These are phyloP conservation scores for Middelhovenomyces tepae DNA, from an alignment of 805 yeast species.

Conservation along the genomic window DNA sequence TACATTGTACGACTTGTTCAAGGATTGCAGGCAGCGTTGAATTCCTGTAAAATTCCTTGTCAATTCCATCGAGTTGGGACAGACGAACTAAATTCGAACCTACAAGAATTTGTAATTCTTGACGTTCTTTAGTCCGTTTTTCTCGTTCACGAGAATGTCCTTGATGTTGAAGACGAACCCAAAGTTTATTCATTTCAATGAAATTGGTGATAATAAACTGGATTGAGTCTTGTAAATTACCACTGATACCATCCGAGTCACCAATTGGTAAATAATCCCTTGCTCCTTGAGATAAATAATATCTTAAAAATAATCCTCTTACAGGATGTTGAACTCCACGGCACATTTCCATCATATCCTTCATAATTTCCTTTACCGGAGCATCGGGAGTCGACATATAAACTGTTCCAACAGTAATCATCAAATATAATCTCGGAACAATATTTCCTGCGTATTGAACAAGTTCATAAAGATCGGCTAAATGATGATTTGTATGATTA, in stretches of 20 bases:
- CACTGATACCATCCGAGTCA: slow-evolving; percentile 21
- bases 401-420: slow-evolving; percentile 92
- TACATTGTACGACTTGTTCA: slow-evolving; percentile 87
- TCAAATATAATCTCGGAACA: slow-evolving; percentile 81
- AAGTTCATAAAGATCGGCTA: slow-evolving; percentile 85
- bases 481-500: slow-evolving; percentile 58
- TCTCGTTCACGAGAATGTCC: slow-evolving; percentile 81
- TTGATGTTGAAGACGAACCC: slow-evolving; percentile 95
- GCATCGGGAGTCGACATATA: slow-evolving; percentile 72
- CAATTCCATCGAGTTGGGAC: slow-evolving; percentile 71
- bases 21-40: slow-evolving; percentile 68
- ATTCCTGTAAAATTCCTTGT: slow-evolving; percentile 34
- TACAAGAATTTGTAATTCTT: slow-evolving; percentile 81
- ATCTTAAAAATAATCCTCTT: slow-evolving; percentile 81
- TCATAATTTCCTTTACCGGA: slow-evolving; percentile 77
- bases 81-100: slow-evolving; percentile 88
- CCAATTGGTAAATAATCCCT: slow-evolving; percentile 51
- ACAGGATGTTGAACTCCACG: slow-evolving; percentile 95
- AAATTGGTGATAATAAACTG: slow-evolving; percentile 78
- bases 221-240: slow-evolving; percentile 54
- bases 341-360: slow-evolving; percentile 97
- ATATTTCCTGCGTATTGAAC: slow-evolving; percentile 92
- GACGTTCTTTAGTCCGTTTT: slow-evolving; percentile 68
- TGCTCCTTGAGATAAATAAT: slow-evolving; percentile 78
- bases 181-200: slow-evolving; percentile 93